Evolutionary conservation across 768 basidiomycete genomes (phyloP).

Genomic region (Lactarius hatsudake): DNA sequence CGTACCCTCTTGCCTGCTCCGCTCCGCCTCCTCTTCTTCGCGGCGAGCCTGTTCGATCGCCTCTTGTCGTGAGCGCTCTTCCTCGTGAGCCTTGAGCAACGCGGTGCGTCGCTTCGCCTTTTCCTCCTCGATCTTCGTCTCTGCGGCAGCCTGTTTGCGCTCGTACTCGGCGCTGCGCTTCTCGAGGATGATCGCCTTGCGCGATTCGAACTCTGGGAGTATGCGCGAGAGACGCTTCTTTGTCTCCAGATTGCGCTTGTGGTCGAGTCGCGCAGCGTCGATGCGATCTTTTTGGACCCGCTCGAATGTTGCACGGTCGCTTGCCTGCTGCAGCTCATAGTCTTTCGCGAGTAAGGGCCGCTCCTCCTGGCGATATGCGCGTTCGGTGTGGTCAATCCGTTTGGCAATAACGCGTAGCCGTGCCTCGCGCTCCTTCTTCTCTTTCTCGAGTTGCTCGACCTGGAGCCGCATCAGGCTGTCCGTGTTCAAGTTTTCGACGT

Average conservation of each 20-base stretch:
- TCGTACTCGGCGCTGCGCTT: slow-evolving; percentile 66
- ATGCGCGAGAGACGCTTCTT: slow-evolving; percentile 77
- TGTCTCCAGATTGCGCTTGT: slow-evolving; percentile 64
- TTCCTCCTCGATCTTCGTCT: slow-evolving; percentile 76
- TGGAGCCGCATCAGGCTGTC: slow-evolving; percentile 85
- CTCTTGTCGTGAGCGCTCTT: slow-evolving; percentile 46
- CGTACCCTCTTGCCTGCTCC: slow-evolving; percentile 51
- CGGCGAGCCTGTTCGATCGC: slow-evolving; percentile 38
- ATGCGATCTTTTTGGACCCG: slow-evolving; percentile 53
- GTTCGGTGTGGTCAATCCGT: slow-evolving; percentile 92
- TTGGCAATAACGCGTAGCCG: slow-evolving; percentile 80
- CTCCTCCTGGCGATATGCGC: slow-evolving; percentile 92
- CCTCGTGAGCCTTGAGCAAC: slow-evolving; percentile 58
- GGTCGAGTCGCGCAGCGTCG: slow-evolving; percentile 53
- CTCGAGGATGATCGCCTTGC: slow-evolving; percentile 52
- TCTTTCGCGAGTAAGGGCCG: slow-evolving; percentile 80
- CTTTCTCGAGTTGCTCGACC: slow-evolving; percentile 94
- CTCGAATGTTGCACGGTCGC: slow-evolving; percentile 71
- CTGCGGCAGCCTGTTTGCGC: slow-evolving; percentile 53
- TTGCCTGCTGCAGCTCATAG: slow-evolving; percentile 80
- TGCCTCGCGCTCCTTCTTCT: slow-evolving; percentile 84
- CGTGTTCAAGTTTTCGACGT: slow-evolving; percentile 81
- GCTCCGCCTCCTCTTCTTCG: slow-evolving; percentile 43
- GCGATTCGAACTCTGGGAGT: slow-evolving; percentile 60
- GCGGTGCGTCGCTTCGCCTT: slow-evolving; percentile 66